These are phyloP conservation scores for Barbarea vulgaris DNA, from an alignment of 345 rosid species.

Conservation along the genomic window DNA sequence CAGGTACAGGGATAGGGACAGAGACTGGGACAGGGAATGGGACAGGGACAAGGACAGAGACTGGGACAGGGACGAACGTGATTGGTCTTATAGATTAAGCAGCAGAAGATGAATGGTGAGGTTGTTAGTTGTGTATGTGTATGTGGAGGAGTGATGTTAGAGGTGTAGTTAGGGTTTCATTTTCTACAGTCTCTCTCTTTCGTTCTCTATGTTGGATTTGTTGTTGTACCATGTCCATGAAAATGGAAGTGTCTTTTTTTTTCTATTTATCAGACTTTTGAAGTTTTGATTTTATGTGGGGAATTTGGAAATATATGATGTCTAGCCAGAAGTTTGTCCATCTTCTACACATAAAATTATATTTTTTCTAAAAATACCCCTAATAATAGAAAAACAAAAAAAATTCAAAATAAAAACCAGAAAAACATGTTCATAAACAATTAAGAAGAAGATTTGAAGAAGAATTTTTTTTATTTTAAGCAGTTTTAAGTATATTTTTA, in stretches of 20 bases:
- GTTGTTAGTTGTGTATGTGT: slow-evolving; percentile 32
- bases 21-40: background rate
- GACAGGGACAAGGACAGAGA: background rate
- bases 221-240: slow-evolving; percentile 33
- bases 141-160: background rate
- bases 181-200: background rate
- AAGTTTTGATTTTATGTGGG: background rate
- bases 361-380: too few species aligned
- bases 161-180: slow-evolving; percentile 5
- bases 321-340: too few species aligned
- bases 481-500: too few species aligned
- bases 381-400: too few species aligned
- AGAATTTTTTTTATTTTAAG: too few species aligned
- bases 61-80: slow-evolving; percentile 28
- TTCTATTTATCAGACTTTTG: background rate
- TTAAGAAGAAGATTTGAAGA: too few species aligned
- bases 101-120: slow-evolving; percentile 39
- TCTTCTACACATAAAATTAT: too few species aligned
- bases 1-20: background rate
- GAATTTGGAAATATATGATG: too few species aligned
- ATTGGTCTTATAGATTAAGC: slow-evolving; percentile 38
- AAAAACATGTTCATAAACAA: too few species aligned
- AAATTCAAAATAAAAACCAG: too few species aligned
- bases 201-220: background rate
- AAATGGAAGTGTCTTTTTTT: slow-evolving; percentile 13